These are phyloP conservation scores for Oryza rufipogon DNA, from an alignment of 176 grass and related monocot genomes.

Conservation along the genomic window DNA sequence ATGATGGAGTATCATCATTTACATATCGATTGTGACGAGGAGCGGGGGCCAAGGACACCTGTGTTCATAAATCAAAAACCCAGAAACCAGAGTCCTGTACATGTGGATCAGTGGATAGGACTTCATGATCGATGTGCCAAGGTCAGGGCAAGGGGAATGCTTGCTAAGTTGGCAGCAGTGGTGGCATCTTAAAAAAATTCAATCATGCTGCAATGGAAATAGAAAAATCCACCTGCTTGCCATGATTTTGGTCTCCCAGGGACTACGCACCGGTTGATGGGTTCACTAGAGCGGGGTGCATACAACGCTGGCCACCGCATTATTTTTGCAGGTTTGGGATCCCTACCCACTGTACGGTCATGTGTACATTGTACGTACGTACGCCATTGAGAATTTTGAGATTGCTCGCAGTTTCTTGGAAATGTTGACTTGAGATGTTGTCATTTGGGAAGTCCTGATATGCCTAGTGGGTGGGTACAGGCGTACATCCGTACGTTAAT, in stretches of 20 bases:
- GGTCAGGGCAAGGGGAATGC: slow-evolving; percentile 28
- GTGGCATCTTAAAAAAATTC: slow-evolving; percentile 5
- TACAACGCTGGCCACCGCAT: not conserved
- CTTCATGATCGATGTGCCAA: slow-evolving; percentile 12
- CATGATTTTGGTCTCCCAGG: slow-evolving; percentile 41
- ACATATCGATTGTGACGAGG: not conserved
- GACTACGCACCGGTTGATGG: slow-evolving; percentile 18
- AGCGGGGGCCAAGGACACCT: slow-evolving; percentile 26
- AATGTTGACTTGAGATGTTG: not conserved
- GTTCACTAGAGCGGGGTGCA: not conserved
- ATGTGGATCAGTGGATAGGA: slow-evolving; percentile 4
- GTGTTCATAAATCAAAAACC: not conserved
- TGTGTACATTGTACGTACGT: slow-evolving; percentile 6
- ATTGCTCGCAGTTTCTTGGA: slow-evolving; percentile 7
- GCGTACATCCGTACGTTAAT: not conserved
- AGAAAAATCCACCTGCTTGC: slow-evolving; percentile 9
- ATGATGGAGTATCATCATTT: not conserved
- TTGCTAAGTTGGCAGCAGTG: slow-evolving; percentile 2
- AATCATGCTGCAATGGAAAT: slow-evolving; percentile 34
- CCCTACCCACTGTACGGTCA: slow-evolving; percentile 32
- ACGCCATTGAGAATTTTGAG: not conserved
- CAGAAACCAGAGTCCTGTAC: slow-evolving; percentile 12
- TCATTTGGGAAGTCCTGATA: not conserved
- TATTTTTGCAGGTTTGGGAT: slow-evolving; percentile 13
- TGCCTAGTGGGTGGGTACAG: not conserved